Conservation (phyloP, 495 filamentous ascomycete species). For the Amorphotheca resinae region DNA sequence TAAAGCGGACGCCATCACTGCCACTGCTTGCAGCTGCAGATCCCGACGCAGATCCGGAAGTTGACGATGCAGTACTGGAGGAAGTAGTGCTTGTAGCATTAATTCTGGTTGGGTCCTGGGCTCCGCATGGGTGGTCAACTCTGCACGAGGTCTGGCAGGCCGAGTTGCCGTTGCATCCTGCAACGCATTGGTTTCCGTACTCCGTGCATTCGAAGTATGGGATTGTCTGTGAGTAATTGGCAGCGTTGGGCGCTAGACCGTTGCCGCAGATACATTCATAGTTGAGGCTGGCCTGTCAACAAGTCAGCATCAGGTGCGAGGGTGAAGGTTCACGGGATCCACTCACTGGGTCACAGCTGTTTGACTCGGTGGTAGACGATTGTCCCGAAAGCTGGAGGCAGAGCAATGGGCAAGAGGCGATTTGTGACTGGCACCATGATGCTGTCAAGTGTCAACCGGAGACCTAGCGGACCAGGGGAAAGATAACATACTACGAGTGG, state of each 20-base stretch:
- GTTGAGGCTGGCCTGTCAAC: conserved; percentile 44
- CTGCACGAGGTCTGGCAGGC: conserved; percentile 53
- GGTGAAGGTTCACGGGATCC: conserved; percentile 1
- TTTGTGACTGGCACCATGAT: conserved; percentile 57
- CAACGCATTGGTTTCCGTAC: conserved; percentile 58
- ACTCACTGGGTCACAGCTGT: conserved; percentile 64
- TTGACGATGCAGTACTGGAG: conserved; percentile 28
- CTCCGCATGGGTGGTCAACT: conserved; percentile 66
- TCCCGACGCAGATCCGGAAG: conserved; percentile 23
- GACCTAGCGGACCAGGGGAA: neutral
- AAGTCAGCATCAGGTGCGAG: conserved; percentile 7
- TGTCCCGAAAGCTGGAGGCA: conserved; percentile 55
- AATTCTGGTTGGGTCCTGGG: conserved; percentile 48
- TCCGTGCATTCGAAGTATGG: conserved; percentile 75
- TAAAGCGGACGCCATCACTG: conserved; percentile 28
- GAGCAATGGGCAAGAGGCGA: conserved; percentile 58
- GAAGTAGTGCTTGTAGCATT: conserved; percentile 47
- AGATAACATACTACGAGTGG: conserved; percentile 32
- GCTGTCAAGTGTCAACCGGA: conserved; percentile 5
- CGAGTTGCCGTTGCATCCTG: conserved; percentile 43
- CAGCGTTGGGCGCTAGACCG: conserved; percentile 56
- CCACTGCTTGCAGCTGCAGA: conserved; percentile 20
- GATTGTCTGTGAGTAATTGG: conserved; percentile 75
- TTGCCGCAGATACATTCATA: conserved; percentile 72
- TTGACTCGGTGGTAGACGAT: conserved; percentile 36